Percentiles rank a stretch among this genome's conserved stretches.
Evolutionary conservation across 345 rosid genomes (phyloP).

Genomic region (Dimocarpus longan): DNA sequence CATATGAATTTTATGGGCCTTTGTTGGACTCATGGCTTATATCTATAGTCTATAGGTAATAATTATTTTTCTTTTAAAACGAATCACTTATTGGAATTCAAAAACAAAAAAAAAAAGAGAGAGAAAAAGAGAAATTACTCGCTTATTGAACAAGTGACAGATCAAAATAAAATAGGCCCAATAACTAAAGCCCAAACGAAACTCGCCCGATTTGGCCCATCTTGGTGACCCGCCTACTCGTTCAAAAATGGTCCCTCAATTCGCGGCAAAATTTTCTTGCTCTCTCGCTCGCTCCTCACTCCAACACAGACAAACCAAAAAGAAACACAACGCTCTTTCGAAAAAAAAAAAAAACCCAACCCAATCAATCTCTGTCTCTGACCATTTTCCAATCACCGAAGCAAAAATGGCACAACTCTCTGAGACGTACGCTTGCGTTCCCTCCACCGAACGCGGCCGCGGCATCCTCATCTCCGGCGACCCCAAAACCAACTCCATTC

Average conservation of each 20-base stretch:
- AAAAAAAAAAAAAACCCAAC: neutral
- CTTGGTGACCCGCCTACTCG: conserved; percentile 12
- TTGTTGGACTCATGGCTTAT: too few species aligned
- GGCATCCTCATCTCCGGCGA: conserved; percentile 85
- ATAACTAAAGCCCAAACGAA: neutral
- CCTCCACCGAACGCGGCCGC: conserved; percentile 91
- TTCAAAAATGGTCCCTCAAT: conserved; percentile 18
- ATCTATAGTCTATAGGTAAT: too few species aligned
- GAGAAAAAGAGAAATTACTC: too few species aligned
- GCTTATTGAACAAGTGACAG: too few species aligned
- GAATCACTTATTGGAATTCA: too few species aligned
- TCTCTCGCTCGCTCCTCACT: neutral
- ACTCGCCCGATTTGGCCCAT: neutral
- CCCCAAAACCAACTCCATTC: conserved; percentile 67
- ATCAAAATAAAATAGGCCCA: too few species aligned
- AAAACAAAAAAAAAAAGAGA: too few species aligned
- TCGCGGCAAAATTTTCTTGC: conserved; percentile 10
- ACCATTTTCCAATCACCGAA: neutral
- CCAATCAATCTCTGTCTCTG: neutral
- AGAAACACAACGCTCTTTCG: neutral
- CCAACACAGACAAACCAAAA: neutral
- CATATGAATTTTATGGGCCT: too few species aligned
- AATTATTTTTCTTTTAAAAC: too few species aligned
- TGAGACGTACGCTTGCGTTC: conserved; percentile 84
- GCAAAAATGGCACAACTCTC: conserved; percentile 46